Evolutionary conservation across 192 early-diverging fungal genomes (phyloP), one percentile per base, ranked within the genome.

Genomic region (Allomyces arbusculus): DNA sequence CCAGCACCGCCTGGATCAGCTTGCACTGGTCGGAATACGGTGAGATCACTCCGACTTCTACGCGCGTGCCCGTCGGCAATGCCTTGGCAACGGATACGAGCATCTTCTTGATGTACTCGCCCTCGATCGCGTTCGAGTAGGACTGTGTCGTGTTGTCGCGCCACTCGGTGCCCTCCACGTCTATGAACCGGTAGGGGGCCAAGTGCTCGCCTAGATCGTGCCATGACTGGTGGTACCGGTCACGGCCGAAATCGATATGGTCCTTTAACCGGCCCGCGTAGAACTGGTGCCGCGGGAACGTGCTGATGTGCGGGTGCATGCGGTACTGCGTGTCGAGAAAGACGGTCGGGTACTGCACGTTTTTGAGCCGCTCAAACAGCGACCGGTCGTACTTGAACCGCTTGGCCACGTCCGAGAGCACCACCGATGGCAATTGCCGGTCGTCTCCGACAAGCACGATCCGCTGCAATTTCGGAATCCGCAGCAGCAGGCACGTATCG

Each of bases 251-350:
- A 4, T 76, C 78, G 0, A 40, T 3, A 0, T 87, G 88, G 68
- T 97, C 91, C 25, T 77, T 70, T 10, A 97, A 76, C 64, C 74
- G 62, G 0, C 80, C 83, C 10, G 81, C 75, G 74, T 97, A 97
- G 67, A 97, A 95, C 43, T 83, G 75, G 2, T 72, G 67, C 23
- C 82, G 86, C 2, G 93, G 92, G 65, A 95, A 91, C 11, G 33
- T 64, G 40, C 89, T 91, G 22, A 98, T 95, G 26, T 84, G 77
- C 0, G 93, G 91, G 70, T 98, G 90, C 95, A 98, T 96, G 69
- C 93, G 89, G 73, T 96, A 98, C 78, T 97, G 93, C 58, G 92
- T 92, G 67, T 86, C 91, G 44, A 97, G 73, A 44, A 97, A 73
- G 33, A 40, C 2, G 33, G 33, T 40, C 33, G 33, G 33, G 33